Evolutionary conservation across 441 rosid genomes (phyloP).

Genomic region (Flueggea neowawraea): DNA sequence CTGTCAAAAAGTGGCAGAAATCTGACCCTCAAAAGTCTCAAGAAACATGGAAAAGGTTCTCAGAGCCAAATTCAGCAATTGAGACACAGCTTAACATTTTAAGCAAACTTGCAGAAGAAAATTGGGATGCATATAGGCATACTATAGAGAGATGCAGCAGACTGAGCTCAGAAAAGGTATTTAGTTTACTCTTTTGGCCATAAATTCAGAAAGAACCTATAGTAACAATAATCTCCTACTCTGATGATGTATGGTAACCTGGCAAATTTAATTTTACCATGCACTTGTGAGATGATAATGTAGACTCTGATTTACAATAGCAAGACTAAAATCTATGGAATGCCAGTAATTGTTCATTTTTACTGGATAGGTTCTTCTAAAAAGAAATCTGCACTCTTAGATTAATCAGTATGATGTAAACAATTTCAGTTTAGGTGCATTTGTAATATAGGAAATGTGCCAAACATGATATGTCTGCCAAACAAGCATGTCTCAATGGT

Average conservation of each 20-base stretch:
- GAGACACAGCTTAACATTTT: slow-evolving; percentile 62
- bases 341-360: too few species aligned
- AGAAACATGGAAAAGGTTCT: slow-evolving; percentile 77
- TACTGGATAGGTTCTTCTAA: too few species aligned
- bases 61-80: slow-evolving; percentile 71
- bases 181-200: slow-evolving; percentile 9
- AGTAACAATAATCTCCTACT: too few species aligned
- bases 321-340: too few species aligned
- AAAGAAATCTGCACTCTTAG: too few species aligned
- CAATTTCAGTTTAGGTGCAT: too few species aligned
- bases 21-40: slow-evolving; percentile 73
- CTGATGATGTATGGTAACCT: too few species aligned
- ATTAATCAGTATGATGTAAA: too few species aligned
- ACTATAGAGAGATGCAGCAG: slow-evolving; percentile 65
- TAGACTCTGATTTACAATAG: neutral
- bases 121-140: slow-evolving; percentile 58
- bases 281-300: slow-evolving; percentile 1
- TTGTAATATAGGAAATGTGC: too few species aligned
- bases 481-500: too few species aligned
- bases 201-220: too few species aligned
- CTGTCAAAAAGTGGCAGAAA: slow-evolving; percentile 94
- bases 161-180: slow-evolving; percentile 69
- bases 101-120: slow-evolving; percentile 73
- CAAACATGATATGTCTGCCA: too few species aligned
- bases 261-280: neutral